phyloP scores from a whole-genome alignment of 2,329 filamentous ascomycete genomes.

The Rachicladosporium sp. region DNA sequence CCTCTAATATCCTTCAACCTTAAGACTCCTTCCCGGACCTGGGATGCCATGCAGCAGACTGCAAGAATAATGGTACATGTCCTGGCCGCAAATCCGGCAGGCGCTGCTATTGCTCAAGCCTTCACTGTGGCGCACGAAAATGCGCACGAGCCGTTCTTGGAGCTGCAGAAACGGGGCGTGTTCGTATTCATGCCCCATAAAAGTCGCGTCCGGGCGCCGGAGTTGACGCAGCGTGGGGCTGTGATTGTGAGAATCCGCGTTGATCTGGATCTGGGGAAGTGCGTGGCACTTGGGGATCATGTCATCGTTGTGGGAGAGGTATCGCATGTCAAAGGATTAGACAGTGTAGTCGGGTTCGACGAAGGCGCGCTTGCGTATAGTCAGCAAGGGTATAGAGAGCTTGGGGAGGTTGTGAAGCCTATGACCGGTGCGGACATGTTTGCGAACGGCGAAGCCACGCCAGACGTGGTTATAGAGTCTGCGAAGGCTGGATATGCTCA shows the following conservation, averaged over 20 bases:
- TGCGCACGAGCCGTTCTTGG: slow-evolving; percentile 12
- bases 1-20: slow-evolving; percentile 52
- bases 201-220: neutral
- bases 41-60: slow-evolving; percentile 35
- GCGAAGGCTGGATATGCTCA: no score
- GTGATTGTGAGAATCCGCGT: slow-evolving; percentile 24
- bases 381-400: slow-evolving; percentile 9
- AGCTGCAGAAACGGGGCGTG: slow-evolving; percentile 3
- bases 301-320: slow-evolving; percentile 35
- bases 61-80: slow-evolving; percentile 40
- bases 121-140: slow-evolving; percentile 19
- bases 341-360: neutral
- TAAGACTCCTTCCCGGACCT: slow-evolving; percentile 42
- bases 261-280: slow-evolving; percentile 23
- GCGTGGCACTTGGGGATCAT: slow-evolving; percentile 34
- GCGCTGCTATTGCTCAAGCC: slow-evolving; percentile 20
- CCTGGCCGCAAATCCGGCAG: slow-evolving; percentile 22
- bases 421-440: neutral
- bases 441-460: no score
- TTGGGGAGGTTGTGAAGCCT: slow-evolving; percentile 7
- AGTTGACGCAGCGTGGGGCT: slow-evolving; percentile 5
- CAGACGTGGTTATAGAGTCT: no score
- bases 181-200: neutral
- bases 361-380: slow-evolving; percentile 11
- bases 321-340: no score